Percentiles rank a stretch among this genome's conserved stretches.
These are phyloP conservation scores for Cocos nucifera DNA, from an alignment of 176 grass and related monocot species.

Conservation along the genomic window DNA sequence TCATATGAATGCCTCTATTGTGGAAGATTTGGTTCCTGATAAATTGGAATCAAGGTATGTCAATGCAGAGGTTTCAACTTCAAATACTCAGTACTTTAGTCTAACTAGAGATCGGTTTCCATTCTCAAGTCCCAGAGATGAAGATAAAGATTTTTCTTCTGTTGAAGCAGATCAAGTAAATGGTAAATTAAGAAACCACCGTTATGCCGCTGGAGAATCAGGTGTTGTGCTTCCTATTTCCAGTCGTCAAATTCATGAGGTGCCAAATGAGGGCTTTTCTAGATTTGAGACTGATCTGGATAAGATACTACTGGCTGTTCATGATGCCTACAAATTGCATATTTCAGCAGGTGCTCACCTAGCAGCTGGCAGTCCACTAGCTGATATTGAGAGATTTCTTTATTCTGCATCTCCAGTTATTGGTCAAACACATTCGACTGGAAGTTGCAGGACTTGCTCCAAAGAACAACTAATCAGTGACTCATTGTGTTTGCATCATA, in stretches of 20 bases:
- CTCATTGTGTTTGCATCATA: slow-evolving; percentile 29
- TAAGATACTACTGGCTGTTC: slow-evolving; percentile 49
- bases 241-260: slow-evolving; percentile 11
- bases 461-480: slow-evolving; percentile 18
- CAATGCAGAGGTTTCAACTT: not conserved
- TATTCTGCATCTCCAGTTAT: slow-evolving; percentile 57
- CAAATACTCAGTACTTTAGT: not conserved
- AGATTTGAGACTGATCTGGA: slow-evolving; percentile 27
- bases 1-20: not conserved
- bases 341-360: slow-evolving; percentile 24
- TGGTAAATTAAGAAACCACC: not conserved
- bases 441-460: slow-evolving; percentile 17
- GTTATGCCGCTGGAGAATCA: not conserved
- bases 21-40: not conserved
- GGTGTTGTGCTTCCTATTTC: not conserved
- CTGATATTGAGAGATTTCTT: slow-evolving; percentile 58
- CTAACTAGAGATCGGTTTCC: not conserved
- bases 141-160: slow-evolving; percentile 1
- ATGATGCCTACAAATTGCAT: slow-evolving; percentile 23
- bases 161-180: not conserved
- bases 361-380: slow-evolving; percentile 30
- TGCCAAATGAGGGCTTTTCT: slow-evolving; percentile 18
- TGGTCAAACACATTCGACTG: slow-evolving; percentile 7
- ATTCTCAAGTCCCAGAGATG: not conserved
- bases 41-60: not conserved